A percentile compares a stretch with the other conserved stretches of the same genome.
phyloP scores from a whole-genome alignment of 192 early-diverging fungal species.

The Gamsiella multidivaricata region DNA sequence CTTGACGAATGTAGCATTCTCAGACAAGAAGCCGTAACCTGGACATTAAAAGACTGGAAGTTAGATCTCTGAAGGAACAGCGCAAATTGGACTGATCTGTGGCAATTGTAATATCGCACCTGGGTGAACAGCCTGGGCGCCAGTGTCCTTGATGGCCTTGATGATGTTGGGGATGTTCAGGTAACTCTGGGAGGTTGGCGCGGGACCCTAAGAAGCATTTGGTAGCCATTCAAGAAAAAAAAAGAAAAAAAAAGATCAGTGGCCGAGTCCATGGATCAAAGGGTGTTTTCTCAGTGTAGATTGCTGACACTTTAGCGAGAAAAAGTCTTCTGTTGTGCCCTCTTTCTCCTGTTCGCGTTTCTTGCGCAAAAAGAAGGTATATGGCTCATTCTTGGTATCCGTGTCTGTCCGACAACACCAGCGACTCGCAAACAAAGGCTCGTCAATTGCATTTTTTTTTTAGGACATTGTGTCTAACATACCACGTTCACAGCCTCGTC shows the following conservation, averaged over 20 bases:
- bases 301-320: conserved; percentile 37
- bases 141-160: conserved; percentile 76
- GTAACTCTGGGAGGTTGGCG: conserved; percentile 84
- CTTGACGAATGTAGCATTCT: conserved; percentile 86
- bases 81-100: not conserved
- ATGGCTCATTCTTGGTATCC: not conserved
- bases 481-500: conserved; percentile 87
- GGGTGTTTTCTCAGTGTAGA: not conserved
- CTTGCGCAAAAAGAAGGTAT: conserved; percentile 8
- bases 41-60: no score
- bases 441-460: no score
- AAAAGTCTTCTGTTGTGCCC: conserved; percentile 32
- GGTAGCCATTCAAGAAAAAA: not conserved
- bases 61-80: not conserved
- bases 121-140: conserved; percentile 93
- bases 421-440: no score
- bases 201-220: conserved; percentile 66
- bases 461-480: conserved; percentile 3
- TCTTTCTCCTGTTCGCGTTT: not conserved
- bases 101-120: conserved; percentile 40
- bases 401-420: no score
- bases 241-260: not conserved
- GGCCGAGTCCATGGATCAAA: not conserved
- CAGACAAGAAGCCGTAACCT: conserved; percentile 94
- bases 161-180: conserved; percentile 85